These are phyloP conservation scores for Metschnikowia cubensis DNA, from an alignment of 805 yeast genomes.

Conservation along the genomic window DNA sequence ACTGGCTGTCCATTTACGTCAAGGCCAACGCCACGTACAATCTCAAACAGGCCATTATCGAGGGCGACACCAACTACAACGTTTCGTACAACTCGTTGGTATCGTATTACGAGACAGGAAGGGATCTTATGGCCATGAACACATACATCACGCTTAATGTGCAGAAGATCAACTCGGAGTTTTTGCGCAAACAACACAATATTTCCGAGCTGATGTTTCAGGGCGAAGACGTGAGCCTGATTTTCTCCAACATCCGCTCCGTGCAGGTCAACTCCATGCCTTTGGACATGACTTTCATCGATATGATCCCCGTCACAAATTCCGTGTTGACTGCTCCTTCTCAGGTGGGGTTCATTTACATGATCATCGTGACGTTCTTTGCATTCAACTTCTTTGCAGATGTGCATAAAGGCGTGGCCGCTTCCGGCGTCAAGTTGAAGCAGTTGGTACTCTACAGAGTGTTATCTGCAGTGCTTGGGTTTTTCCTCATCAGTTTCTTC, in stretches of 20 bases:
- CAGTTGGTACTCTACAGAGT: constrained; percentile 54
- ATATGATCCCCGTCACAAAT: constrained; percentile 48
- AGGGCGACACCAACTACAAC: constrained; percentile 28
- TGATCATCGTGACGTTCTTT: constrained; percentile 70
- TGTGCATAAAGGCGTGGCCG: constrained; percentile 48
- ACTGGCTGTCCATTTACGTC: constrained; percentile 63
- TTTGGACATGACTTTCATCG: constrained; percentile 35
- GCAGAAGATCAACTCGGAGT: constrained; percentile 29
- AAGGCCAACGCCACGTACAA: constrained; percentile 43
- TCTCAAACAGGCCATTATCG: constrained; percentile 36
- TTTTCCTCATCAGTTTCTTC: constrained; percentile 54
- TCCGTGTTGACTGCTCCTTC: constrained; percentile 59
- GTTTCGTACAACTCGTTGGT: constrained; percentile 30
- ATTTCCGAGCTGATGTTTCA: constrained; percentile 16
- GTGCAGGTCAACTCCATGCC: constrained; percentile 27
- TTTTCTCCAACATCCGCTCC: constrained; percentile 13
- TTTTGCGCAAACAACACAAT: constrained; percentile 25
- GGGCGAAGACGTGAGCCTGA: constrained; percentile 13
- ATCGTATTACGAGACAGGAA: constrained; percentile 56
- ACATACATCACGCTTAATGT: constrained; percentile 41
- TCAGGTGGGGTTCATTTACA: constrained; percentile 71
- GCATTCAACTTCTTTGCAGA: constrained; percentile 58
- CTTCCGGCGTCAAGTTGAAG: constrained; percentile 35
- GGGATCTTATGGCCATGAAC: constrained; percentile 52
- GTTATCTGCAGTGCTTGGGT: constrained; percentile 47